phyloP scores from a whole-genome alignment of 768 basidiomycete genomes.

The Boletales sp. region DNA sequence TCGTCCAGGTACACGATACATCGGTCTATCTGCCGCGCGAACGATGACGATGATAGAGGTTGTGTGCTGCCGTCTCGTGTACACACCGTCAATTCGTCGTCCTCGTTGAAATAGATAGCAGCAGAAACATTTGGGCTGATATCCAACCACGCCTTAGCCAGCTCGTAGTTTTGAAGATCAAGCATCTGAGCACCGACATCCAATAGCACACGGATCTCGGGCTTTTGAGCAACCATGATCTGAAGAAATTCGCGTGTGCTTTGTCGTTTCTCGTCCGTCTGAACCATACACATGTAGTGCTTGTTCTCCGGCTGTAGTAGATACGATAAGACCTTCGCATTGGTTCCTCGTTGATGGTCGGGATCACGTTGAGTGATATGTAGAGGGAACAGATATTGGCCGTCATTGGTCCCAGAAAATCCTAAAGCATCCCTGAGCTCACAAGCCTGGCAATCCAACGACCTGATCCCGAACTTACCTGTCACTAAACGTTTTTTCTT shows the following conservation, averaged over 20 bases:
- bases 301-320: slow-evolving; percentile 22
- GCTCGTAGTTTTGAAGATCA: slow-evolving; percentile 39
- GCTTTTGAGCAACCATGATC: slow-evolving; percentile 28
- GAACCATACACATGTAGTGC: slow-evolving; percentile 3
- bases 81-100: slow-evolving; percentile 22
- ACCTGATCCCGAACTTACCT: neutral
- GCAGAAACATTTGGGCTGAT: slow-evolving; percentile 10
- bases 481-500: neutral
- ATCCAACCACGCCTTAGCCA: slow-evolving; percentile 39
- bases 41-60: slow-evolving; percentile 33
- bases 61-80: slow-evolving; percentile 35
- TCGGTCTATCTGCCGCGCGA: neutral
- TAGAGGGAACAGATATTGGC: slow-evolving; percentile 32
- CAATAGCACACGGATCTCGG: slow-evolving; percentile 40
- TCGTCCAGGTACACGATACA: slow-evolving; percentile 14
- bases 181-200: slow-evolving; percentile 56
- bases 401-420: slow-evolving; percentile 37
- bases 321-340: slow-evolving; percentile 12
- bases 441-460: neutral
- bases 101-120: slow-evolving; percentile 21
- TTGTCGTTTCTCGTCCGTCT: neutral
- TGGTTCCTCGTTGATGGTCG: slow-evolving; percentile 11
- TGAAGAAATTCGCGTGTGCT: slow-evolving; percentile 26
- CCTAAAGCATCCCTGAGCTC: slow-evolving; percentile 17
- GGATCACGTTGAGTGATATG: slow-evolving; percentile 24